Evolutionary conservation across 495 filamentous ascomycete genomes (phyloP), one percentile per base, ranked within the genome.

Genomic region (Xylaria nigripes): DNA sequence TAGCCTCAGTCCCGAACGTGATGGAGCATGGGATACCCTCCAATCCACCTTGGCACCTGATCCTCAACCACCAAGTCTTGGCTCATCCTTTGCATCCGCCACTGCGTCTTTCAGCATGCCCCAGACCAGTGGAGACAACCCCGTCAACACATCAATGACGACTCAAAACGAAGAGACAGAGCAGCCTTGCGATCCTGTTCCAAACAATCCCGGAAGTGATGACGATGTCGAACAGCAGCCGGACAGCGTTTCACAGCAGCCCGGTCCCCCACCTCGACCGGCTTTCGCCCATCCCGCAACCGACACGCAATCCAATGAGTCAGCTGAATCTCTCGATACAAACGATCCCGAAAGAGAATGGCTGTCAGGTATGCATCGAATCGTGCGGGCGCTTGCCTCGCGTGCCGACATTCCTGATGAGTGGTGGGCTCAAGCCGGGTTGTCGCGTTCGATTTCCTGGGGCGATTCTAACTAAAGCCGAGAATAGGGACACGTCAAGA

Each of bases 11-110:
- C 86, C 89, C 2, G 85, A 87, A 45, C 80, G 70, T 30, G 82
- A 82, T 47, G 76, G 78, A 47, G 74, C 77, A 16, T 96, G 90
- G 90, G 85, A 91, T 45, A 88, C 83, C 9, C 77, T 95, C 56
- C 76, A 88, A 51, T 84, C 78, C 8, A 93, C 88, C 2, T 81
- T 96, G 44, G 81, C 86, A 0, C 89, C 87, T 3, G 90, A 95
- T 66, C 81, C 83, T 8, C 85, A 83, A 46, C 77, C 89, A 8
- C 89, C 89, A 1, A 95, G 87, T 62, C 80, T 80, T 2, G 82
- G 86, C 40, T 87, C 87, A 1, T 93, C 89, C 1, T 95, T 93
- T 63, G 80, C 81, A 0, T 90, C 86, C 0, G 77, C 81, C 0
- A 75, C 80, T 4, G 81, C 81, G 3, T 71, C 73, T 10, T 66